Base-by-base conservation (phyloP, 345 rosid species). In the Eucalyptus tenuipes region DNA sequence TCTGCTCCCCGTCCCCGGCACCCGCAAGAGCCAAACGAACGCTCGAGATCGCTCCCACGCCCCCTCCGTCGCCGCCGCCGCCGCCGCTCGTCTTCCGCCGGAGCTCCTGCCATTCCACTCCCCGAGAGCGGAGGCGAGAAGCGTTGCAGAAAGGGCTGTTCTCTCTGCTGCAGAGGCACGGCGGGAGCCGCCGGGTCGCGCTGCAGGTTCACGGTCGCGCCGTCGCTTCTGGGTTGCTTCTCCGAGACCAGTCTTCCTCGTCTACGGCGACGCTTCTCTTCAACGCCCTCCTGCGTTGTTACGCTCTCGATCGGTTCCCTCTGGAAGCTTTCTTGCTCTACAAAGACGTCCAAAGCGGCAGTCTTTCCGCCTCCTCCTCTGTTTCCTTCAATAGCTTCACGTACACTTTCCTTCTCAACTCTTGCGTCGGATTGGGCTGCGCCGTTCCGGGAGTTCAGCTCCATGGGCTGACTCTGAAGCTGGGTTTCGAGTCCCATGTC, bases 401-500 rank as follows among this genome's bases (percentile, higher is more conserved):
- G 10, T 91, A 90, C 66, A 85, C 90, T 52, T 92, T 89, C 90
- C 92, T 92, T 42, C 15, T 88, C 29, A 89, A 88, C 47, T 66
- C 92, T 20, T 48, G 86, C 85, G 52, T 71, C 15, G 84, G 52
- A 80, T 86, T 93, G 47, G 88, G 90, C 85, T 87, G 87, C 68
- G 88, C 87, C 5, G 81, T 81, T 66, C 48, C 92, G 66, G 98
- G 99, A 20, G 91, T 86, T 88, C 96, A 95, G 93, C 87, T 95
- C 64, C 99, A 96, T 86, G 93, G 94, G 31, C 89, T 93, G 85
- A 92, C 91, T n/a, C 16, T 92, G 57, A 96, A 96, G 91, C 89
- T 91, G 90, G 98, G 99, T 88, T 95, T 95, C 86, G 93, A 75
- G 18, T 86, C 33, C 88, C 93, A 97, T 89, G 94, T 95, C 75